Evolutionary conservation across 495 filamentous ascomycete species (phyloP).

Genomic region (Pseudoneurospora amorphoporcata): DNA sequence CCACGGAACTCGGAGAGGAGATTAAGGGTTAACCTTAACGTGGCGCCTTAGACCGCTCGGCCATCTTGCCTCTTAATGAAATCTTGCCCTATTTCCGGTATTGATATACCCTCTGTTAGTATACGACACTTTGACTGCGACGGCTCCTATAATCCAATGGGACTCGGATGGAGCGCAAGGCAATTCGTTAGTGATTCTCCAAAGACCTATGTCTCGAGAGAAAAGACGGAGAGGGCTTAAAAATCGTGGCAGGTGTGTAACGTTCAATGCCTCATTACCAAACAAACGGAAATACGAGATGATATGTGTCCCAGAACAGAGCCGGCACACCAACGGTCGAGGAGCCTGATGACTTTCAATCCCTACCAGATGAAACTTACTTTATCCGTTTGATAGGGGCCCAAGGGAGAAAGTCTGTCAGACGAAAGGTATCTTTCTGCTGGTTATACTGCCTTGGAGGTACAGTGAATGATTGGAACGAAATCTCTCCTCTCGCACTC

Average conservation of each 20-base stretch:
- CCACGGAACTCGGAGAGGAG: not conserved
- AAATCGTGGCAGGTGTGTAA: not conserved
- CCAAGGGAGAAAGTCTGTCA: not conserved
- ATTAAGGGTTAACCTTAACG: constrained; percentile 19
- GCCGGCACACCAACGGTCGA: not conserved
- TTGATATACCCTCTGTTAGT: not conserved
- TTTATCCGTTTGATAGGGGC: not conserved
- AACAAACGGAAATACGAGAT: not conserved
- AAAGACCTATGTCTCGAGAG: not conserved
- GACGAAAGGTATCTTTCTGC: not conserved
- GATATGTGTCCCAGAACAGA: not conserved
- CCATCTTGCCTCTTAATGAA: constrained; percentile 9
- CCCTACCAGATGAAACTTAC: not conserved
- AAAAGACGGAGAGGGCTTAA: not conserved
- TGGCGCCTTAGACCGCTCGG: constrained; percentile 20
- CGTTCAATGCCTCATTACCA: not conserved
- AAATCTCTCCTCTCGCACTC: no score
- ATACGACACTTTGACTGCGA: not conserved
- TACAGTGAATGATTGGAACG: not conserved
- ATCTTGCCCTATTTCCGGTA: no score
- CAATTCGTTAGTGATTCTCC: not conserved
- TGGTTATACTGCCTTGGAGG: not conserved
- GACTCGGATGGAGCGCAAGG: not conserved
- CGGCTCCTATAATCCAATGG: not conserved
- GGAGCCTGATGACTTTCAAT: not conserved